These are phyloP conservation scores for Paraconiothyrium brasiliense DNA, from an alignment of 2,329 filamentous ascomycete species.

Conservation along the genomic window DNA sequence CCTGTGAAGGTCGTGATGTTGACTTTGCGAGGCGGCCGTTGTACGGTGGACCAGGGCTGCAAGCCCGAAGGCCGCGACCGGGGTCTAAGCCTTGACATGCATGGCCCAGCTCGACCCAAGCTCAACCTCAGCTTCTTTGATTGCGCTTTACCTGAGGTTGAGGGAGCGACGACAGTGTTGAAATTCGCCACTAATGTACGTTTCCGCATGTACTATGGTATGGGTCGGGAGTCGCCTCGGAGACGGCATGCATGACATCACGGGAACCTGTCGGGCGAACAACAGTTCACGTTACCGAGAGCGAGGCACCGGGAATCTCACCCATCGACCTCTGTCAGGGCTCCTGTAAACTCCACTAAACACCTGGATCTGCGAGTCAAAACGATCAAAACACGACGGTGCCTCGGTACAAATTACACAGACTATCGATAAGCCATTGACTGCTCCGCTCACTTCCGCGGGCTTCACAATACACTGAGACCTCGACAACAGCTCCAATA, in stretches of 20 bases:
- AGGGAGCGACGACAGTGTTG: neutral
- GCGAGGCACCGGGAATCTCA: neutral
- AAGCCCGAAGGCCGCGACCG: neutral
- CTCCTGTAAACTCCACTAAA: neutral
- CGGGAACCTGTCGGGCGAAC: neutral
- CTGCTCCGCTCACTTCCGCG: slow-evolving; percentile 10
- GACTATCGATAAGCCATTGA: slow-evolving; percentile 8
- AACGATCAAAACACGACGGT: neutral
- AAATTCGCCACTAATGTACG: neutral
- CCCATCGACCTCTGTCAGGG: neutral
- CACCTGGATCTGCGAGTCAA: neutral
- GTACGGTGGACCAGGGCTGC: neutral
- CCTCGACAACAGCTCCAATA: neutral
- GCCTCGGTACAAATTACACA: neutral
- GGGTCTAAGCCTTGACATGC: neutral
- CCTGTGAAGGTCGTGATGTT: neutral
- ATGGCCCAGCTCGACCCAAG: neutral
- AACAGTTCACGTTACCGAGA: neutral
- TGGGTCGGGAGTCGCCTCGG: neutral
- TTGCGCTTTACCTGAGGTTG: neutral
- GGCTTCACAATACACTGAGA: neutral
- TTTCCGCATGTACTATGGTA: neutral
- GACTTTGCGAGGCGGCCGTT: neutral
- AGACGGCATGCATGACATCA: slow-evolving; percentile 4
- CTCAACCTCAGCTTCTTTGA: neutral